phyloP scores from a whole-genome alignment of 78 protist genomes.

The Bigelowiella natans region DNA sequence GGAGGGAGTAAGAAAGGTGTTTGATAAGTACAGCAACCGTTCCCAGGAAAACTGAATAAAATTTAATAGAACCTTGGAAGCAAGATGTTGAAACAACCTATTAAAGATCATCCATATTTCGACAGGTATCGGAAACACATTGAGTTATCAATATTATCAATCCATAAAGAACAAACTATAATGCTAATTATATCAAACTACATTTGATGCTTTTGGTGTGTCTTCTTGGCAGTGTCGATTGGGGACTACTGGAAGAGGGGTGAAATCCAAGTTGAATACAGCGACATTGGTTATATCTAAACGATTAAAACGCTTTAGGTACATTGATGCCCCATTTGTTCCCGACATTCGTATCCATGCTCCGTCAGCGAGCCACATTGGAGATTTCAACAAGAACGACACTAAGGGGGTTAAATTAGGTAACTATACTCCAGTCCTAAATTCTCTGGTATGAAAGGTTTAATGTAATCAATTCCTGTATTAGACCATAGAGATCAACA shows the following conservation, averaged over 20 bases:
- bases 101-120: not conserved
- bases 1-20: not conserved
- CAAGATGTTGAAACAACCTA: not conserved
- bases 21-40: no score
- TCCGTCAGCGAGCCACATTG: not conserved
- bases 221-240: not conserved
- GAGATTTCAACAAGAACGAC: not conserved
- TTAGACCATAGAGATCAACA: not conserved
- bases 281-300: no score
- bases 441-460: not conserved
- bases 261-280: no score
- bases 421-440: not conserved
- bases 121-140: no score
- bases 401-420: not conserved
- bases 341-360: not conserved
- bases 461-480: no score
- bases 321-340: not conserved
- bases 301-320: no score
- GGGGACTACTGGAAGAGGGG: slow-evolving; percentile 6
- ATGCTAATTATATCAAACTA: no score
- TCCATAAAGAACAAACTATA: no score
- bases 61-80: no score
- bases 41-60: no score
- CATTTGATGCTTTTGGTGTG: no score
- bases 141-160: no score